Evolutionary conservation across 352 stramenopile genomes (phyloP).

Genomic region (Globisporangium yorkense): DNA sequence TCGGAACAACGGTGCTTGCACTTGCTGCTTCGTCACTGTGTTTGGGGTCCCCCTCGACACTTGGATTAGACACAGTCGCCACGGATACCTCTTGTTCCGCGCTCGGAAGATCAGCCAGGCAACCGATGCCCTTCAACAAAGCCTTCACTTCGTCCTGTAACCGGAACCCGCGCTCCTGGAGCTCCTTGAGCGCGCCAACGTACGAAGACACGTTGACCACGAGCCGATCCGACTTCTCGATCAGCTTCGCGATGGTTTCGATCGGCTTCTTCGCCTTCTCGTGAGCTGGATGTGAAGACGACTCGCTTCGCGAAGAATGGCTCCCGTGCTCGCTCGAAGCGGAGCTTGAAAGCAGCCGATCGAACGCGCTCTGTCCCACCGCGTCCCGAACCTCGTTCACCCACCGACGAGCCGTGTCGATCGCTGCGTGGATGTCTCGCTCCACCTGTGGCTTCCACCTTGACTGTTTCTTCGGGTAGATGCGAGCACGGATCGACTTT

Average conservation of each 20-base stretch:
- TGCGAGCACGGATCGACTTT: conserved; percentile 58
- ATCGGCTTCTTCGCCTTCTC: conserved; percentile 63
- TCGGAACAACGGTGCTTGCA: neutral
- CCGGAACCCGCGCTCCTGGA: conserved; percentile 41
- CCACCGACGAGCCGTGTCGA: conserved; percentile 69
- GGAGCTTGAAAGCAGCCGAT: conserved; percentile 47
- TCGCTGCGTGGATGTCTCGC: conserved; percentile 60
- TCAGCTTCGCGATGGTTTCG: conserved; percentile 52
- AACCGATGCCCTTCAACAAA: conserved; percentile 56
- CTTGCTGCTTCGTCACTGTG: neutral
- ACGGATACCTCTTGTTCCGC: neutral
- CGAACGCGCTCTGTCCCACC: conserved; percentile 47
- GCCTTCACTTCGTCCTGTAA: conserved; percentile 41
- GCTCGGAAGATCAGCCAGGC: conserved; percentile 6
- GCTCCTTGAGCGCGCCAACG: conserved; percentile 45
- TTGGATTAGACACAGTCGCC: conserved; percentile 6
- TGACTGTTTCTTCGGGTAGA: conserved; percentile 73
- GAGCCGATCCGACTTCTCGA: conserved; percentile 59
- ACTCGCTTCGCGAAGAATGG: neutral
- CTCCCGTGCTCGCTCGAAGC: conserved; percentile 8
- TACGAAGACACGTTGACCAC: conserved; percentile 64
- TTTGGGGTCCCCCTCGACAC: neutral
- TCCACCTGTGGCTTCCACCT: conserved; percentile 83
- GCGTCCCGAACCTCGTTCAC: conserved; percentile 71
- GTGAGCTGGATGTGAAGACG: neutral